Evolutionary conservation across 306 rosid genomes (phyloP).

Genomic region (Adenanthera pavonina): DNA sequence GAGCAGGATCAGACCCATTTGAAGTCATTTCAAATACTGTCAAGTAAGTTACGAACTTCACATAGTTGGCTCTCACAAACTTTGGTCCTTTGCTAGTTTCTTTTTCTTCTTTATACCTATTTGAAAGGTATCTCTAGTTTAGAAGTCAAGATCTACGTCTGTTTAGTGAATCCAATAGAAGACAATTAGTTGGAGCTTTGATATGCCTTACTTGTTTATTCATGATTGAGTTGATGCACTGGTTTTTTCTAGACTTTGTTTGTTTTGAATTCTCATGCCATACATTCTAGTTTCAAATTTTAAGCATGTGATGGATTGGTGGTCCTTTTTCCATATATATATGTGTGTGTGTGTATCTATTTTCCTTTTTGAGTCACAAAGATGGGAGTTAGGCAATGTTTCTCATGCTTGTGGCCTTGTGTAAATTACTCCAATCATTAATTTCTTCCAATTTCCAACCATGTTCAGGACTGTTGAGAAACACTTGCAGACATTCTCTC

Average conservation of each 20-base stretch:
- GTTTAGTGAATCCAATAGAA: neutral
- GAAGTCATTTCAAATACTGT: constrained; percentile 81
- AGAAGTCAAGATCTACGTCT: neutral
- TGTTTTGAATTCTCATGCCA: neutral
- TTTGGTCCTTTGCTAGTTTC: neutral
- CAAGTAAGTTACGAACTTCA: constrained; percentile 57
- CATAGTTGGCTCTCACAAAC: neutral
- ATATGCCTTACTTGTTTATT: neutral
- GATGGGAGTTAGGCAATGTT: neutral
- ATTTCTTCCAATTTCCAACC: constrained; percentile 15
- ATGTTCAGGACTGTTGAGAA: constrained; percentile 75
- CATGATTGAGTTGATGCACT: neutral
- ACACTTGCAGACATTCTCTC: constrained; percentile 81
- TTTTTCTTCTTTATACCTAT: neutral
- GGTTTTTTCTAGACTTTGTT: neutral
- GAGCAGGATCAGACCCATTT: constrained; percentile 87
- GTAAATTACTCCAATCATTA: constrained; percentile 12
- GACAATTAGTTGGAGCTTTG: neutral
- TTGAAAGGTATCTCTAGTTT: neutral
- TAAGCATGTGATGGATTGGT: neutral
- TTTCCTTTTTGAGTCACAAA: neutral
- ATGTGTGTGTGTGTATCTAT: neutral
- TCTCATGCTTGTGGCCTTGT: neutral
- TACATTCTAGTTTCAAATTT: neutral
- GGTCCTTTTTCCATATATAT: neutral